Conservation (phyloP, 371 early-diverging fungal species). For the Lichtheimia corymbifera region DNA sequence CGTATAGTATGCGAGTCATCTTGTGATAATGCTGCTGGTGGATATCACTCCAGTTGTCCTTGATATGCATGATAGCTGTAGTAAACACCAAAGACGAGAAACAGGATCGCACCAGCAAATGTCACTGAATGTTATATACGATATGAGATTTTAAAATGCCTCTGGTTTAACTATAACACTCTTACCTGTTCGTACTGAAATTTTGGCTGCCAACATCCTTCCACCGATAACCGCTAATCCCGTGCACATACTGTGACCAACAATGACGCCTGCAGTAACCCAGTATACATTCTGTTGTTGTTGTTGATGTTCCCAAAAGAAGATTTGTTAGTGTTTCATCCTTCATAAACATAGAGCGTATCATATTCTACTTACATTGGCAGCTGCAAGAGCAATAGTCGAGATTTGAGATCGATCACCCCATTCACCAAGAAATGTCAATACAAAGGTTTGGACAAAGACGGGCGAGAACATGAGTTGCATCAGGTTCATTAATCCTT, state of each 20-base stretch:
- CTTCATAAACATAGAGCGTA: no score
- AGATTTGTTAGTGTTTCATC: no score
- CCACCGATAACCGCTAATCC: slow-evolving; percentile 94
- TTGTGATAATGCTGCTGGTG: no score
- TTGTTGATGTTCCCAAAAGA: no score
- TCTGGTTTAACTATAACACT: neutral
- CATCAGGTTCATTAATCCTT: slow-evolving; percentile 62
- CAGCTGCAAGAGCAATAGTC: slow-evolving; percentile 94
- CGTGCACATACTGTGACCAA: slow-evolving; percentile 92
- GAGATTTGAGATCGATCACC: slow-evolving; percentile 94
- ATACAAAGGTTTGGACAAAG: slow-evolving; percentile 91
- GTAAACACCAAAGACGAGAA: slow-evolving; percentile 81
- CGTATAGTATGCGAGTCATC: neutral
- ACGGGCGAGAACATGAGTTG: slow-evolving; percentile 84
- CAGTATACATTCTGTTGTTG: slow-evolving; percentile 66
- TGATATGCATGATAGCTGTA: slow-evolving; percentile 56
- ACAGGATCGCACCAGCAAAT: slow-evolving; percentile 78
- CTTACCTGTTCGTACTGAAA: slow-evolving; percentile 89
- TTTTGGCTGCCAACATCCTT: slow-evolving; percentile 83
- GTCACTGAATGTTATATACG: slow-evolving; percentile 65
- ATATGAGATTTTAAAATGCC: neutral
- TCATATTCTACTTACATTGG: slow-evolving; percentile 59
- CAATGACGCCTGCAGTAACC: slow-evolving; percentile 85
- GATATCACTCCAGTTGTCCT: slow-evolving; percentile 14
- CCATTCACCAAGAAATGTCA: slow-evolving; percentile 98